These are phyloP conservation scores for Periglandula ipomoeae DNA, from an alignment of 2,329 filamentous ascomycete species.

Conservation along the genomic window DNA sequence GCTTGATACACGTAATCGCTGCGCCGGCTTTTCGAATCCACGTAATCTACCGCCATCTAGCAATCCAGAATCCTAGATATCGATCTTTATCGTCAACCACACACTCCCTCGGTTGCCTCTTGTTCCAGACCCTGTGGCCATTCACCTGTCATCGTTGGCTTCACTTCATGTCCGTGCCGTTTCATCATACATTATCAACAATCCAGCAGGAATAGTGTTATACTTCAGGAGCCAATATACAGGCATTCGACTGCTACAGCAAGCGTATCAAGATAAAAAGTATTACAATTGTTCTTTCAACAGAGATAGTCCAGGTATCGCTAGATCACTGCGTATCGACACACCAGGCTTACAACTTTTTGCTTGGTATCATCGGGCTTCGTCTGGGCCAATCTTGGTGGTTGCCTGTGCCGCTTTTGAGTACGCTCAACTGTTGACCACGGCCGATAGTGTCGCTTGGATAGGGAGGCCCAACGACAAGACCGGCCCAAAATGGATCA, in stretches of 20 bases:
- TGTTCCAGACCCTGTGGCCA: not conserved
- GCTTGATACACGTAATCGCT: not conserved
- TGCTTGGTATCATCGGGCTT: not conserved
- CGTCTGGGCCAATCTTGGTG: not conserved
- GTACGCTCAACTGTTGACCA: not conserved
- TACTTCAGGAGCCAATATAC: too few relatives aligned
- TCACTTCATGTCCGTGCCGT: slow-evolving; percentile 1
- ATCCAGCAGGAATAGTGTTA: not conserved
- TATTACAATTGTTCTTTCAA: not conserved
- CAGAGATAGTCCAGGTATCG: slow-evolving; percentile 4
- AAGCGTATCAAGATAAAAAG: not conserved
- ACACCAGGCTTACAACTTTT: not conserved
- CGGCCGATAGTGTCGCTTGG: not conserved
- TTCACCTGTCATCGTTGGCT: not conserved
- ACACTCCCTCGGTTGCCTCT: not conserved
- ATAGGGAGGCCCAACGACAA: not conserved
- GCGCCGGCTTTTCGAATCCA: not conserved
- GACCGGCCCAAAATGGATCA: slow-evolving; percentile 16
- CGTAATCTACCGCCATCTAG: slow-evolving; percentile 5
- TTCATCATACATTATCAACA: not conserved
- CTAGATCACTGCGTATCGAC: not conserved
- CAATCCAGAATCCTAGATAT: not conserved
- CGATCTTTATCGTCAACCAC: not conserved
- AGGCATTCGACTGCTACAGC: too few relatives aligned
- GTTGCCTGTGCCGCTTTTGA: not conserved